A percentile compares a stretch with the other conserved stretches of the same genome.
These are phyloP conservation scores for barrel medic (Medicago truncatula) DNA, from an alignment of 306 rosid species.

Conservation along the genomic window MtrunA17r5.0-ANR NC_053044.1:41224501-41225000, in stretches of 20 bases:
- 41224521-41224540: too few species aligned
- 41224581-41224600: too few species aligned
- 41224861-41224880: too few species aligned
- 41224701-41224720: background rate
- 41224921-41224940: background rate
- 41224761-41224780: background rate
- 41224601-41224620: too few species aligned
- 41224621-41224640: too few species aligned
- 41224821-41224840: background rate
- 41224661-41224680: background rate
- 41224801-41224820: background rate
- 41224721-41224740: background rate
- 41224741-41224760: too few species aligned
- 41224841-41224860: background rate
- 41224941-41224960: background rate
- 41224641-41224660: too few species aligned
- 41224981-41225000: background rate
- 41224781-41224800: too few species aligned
- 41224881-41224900: background rate
- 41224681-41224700: background rate
- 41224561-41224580: too few species aligned
- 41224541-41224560: too few species aligned
- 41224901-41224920: background rate
- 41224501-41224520: too few species aligned
- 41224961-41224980: background rate